Evolutionary conservation across 2,329 filamentous ascomycete species (phyloP), one percentile per base, ranked within the genome.

Genomic region (Neurospora crassa): DNA sequence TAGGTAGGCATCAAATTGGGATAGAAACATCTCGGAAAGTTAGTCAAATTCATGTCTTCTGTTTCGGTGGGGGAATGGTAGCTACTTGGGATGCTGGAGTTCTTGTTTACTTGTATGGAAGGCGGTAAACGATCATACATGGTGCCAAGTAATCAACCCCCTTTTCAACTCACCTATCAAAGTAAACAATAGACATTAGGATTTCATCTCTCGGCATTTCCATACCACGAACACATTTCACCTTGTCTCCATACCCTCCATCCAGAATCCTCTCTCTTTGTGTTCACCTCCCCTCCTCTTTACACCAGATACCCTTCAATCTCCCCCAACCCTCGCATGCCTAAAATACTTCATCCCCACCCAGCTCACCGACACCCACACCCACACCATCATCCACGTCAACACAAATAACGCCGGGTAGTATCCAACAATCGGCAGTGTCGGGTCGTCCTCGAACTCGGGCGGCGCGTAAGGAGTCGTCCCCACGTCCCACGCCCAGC

Each of bases 261-360:
- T 34, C 53, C 53, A 63, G 18, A 70, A 69, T 63, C 43, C 14
- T 42, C 37, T 63, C 29, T 63, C n/a, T 43, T 43, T n/a, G 2
- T 8, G 18, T 63, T 37, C 53, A 43, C 40, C 69, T 37, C 40
- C 10, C 53, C 16, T 7, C 53, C 3, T 18, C 3, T 18, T 8
- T 18, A 41, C 34, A 69, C 29, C 34, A 67, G 12, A 63, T 67
- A 12, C 20, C 42, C 16, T 41, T 82, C 76, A 92, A 78, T 89
- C 87, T 41, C 86, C 86, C 71, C 84, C 88, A 72, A 98, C 96
- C 83, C 97, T 97, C 42, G 96, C 95, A 84, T 99, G 96, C 76
- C 94, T 90, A 79, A 99, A 99, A 81, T 98, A 98, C 80, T 99
- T 99, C 95, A 99, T 98, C 34, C 96, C 96, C 68, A 98, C 91